Base-by-base conservation (phyloP, 148 eudicot species). In the Fagopyrum esculentum region DNA sequence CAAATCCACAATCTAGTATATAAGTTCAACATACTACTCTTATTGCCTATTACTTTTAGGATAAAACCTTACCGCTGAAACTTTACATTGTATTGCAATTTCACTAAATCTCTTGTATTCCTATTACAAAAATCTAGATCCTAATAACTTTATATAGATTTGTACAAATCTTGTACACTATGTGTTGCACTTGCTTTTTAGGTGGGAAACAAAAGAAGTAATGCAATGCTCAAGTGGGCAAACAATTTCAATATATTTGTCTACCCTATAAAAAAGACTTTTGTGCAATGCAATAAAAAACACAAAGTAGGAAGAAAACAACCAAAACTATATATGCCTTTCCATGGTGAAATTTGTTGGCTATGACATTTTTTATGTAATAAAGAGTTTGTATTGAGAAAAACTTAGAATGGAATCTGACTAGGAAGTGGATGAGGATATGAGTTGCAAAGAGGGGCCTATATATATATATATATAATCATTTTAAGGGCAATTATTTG, bases 341-440 rank as follows among this genome's bases (percentile, higher is more conserved):
- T 66, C 71, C 46, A 43, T 40, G 71, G 71, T 66, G 40, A 66
- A 66, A 35, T 12, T 66, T 66, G 47, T 66, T 66, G 71, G 47
- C 71, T 8, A 63, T 35, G 4, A 66, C 71, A 35, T 29, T 22
- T 66, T 19, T 7, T 57, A 66, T 66, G 3, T 40, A 15, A 66
- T 6, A 66, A 66, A 40, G 26, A 22, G 26, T 66, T 43, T 35
- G 47, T 12, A 35, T 43, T 66, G 30, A 63, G 30, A n/a, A 61
- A 63, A 63, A 22, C 26, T 29, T 1, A 40, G 16, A 35, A 35
- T 66, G 71, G 71, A 40, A 66, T 66, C 71, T 40, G 71, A 66
- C 46, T 66, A 66, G 71, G 71, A 66, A 66, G 71, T 66, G 71
- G 71, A 66, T 66, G 46, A 66, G 71, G 71, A 66, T 66, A 66